These are phyloP conservation scores for Beta macrorhiza DNA, from an alignment of 179 eudicot genomes.

Conservation along the genomic window DNA sequence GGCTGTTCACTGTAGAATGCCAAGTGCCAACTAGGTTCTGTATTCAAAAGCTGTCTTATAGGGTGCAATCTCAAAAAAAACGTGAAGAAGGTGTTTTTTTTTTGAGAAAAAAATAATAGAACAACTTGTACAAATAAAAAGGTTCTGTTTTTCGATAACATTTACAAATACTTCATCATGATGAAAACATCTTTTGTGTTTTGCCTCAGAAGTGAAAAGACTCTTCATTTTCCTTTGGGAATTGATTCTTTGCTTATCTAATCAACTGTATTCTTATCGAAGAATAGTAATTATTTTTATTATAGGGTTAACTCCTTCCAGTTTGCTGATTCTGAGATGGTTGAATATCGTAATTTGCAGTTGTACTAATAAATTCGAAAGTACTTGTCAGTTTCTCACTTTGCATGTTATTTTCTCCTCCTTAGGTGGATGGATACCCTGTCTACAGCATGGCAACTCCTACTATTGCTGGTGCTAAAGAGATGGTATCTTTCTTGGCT, in stretches of 20 bases:
- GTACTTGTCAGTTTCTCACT: slow-evolving; percentile 4
- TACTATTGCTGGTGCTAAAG: slow-evolving; percentile 76
- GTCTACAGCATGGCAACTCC: slow-evolving; percentile 98
- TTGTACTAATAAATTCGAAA: neutral
- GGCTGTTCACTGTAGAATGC: too few species aligned
- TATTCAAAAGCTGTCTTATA: too few species aligned
- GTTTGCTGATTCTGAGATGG: neutral
- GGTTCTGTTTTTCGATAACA: too few species aligned
- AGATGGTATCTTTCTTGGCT: slow-evolving; percentile 72
- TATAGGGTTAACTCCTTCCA: neutral
- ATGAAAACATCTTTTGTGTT: too few species aligned
- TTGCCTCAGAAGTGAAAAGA: neutral
- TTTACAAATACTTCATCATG: too few species aligned
- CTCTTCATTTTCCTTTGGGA: neutral
- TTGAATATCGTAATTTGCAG: neutral
- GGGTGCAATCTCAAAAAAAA: too few species aligned
- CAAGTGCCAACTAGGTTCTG: too few species aligned
- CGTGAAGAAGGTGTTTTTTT: too few species aligned
- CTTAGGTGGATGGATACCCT: slow-evolving; percentile 88
- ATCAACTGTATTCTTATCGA: neutral
- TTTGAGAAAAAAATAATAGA: too few species aligned
- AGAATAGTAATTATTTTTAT: neutral
- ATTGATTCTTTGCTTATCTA: neutral
- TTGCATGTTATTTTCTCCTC: slow-evolving; percentile 10
- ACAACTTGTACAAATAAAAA: too few species aligned